A percentile compares a stretch with the other conserved stretches of the same genome.
Evolutionary conservation across 202 grass and related monocot species (phyloP).

Genomic region (Eragrostis tef): DNA sequence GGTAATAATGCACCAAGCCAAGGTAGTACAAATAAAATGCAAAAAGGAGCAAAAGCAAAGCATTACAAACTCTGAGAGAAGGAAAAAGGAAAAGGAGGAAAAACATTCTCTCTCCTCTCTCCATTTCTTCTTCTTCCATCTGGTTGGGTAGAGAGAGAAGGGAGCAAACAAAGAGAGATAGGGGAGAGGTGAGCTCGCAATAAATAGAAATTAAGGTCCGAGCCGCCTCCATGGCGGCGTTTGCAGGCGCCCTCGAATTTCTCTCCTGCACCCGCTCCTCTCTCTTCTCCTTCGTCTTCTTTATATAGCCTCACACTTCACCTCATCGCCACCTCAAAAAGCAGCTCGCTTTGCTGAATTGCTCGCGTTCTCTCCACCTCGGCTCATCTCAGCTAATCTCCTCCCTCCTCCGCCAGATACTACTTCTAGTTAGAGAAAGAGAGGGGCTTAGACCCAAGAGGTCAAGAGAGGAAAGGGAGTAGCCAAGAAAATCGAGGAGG

Average conservation of each 20-base stretch:
- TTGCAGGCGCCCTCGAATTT: slow-evolving; percentile 70
- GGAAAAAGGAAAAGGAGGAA: neutral
- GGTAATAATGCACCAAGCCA: slow-evolving; percentile 49
- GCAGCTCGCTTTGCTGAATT: slow-evolving; percentile 16
- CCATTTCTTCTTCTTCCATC: slow-evolving; percentile 42
- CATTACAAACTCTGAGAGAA: slow-evolving; percentile 21
- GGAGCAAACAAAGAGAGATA: slow-evolving; percentile 28
- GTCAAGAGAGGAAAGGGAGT: slow-evolving; percentile 35
- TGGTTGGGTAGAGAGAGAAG: slow-evolving; percentile 49
- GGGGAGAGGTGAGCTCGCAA: slow-evolving; percentile 50
- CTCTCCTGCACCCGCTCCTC: slow-evolving; percentile 40
- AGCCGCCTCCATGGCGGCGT: slow-evolving; percentile 86
- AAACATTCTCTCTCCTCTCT: neutral
- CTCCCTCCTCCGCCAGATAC: slow-evolving; percentile 17
- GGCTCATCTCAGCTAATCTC: slow-evolving; percentile 17
- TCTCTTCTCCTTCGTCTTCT: slow-evolving; percentile 39
- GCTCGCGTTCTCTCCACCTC: slow-evolving; percentile 1
- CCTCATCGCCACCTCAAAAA: slow-evolving; percentile 43
- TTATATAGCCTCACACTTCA: slow-evolving; percentile 58
- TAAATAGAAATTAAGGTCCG: slow-evolving; percentile 83
- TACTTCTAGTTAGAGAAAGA: neutral
- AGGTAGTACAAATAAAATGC: slow-evolving; percentile 36
- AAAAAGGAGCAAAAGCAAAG: slow-evolving; percentile 41
- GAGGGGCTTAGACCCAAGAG: neutral
- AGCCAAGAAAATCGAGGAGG: slow-evolving; percentile 24